A percentile compares a stretch with the other conserved stretches of the same genome.
phyloP scores from a whole-genome alignment of 75 land plant genomes.

The Gnetum montanum region DNA sequence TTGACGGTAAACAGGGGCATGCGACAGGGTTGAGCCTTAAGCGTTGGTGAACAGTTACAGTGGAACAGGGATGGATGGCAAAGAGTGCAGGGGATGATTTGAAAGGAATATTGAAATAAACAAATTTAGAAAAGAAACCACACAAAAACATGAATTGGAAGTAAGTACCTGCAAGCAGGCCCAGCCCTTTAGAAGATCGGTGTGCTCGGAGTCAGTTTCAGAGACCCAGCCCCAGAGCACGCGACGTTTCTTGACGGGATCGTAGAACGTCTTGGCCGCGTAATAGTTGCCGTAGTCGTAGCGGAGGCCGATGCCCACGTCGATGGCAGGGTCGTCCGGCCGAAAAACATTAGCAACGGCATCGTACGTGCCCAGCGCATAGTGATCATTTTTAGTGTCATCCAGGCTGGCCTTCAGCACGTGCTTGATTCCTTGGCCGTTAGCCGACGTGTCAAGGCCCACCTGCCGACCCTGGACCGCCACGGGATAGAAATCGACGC shows the following conservation, averaged over 20 bases:
- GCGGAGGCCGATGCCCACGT: constrained; percentile 58
- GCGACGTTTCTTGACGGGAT: constrained; percentile 50
- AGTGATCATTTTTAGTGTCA: constrained; percentile 63
- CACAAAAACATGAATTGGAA: too few relatives aligned
- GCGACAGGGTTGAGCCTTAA: too few relatives aligned
- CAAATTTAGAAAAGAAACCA: neutral
- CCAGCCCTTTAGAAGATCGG: constrained; percentile 74
- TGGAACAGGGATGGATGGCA: too few relatives aligned
- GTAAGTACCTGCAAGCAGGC: constrained; percentile 57
- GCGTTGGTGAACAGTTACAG: too few relatives aligned
- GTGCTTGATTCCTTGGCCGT: constrained; percentile 43
- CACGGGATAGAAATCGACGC: constrained; percentile 79
- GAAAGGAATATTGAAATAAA: neutral
- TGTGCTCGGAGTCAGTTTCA: constrained; percentile 66
- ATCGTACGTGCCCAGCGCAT: constrained; percentile 69
- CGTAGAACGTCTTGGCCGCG: constrained; percentile 83
- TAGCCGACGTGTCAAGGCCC: constrained; percentile 51
- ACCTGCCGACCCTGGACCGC: constrained; percentile 6
- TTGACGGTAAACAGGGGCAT: too few relatives aligned
- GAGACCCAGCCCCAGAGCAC: constrained; percentile 85
- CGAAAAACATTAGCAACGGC: constrained; percentile 21
- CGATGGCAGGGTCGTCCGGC: constrained; percentile 45
- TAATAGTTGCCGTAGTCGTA: constrained; percentile 80
- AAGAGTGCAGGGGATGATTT: too few relatives aligned
- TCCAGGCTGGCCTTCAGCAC: constrained; percentile 84